Evolutionary conservation across 306 rosid species (phyloP).

Genomic region (Hippophae gyantsensis): DNA sequence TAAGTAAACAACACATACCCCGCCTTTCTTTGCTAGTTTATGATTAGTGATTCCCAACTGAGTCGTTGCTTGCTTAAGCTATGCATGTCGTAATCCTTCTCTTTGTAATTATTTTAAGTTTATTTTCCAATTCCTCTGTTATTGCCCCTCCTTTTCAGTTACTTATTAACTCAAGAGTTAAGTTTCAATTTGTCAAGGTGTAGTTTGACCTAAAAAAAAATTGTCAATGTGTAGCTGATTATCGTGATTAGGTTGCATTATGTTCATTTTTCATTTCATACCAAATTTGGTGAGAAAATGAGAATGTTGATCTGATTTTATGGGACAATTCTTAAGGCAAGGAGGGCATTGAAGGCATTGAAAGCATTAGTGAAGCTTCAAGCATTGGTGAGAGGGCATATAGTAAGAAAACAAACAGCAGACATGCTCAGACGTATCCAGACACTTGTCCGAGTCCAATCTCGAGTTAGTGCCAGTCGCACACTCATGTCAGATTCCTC

Average conservation of each 20-base stretch:
- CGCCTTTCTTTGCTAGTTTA: no score
- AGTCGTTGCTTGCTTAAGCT: no score
- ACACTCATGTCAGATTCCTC: constrained; percentile 35
- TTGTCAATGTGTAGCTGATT: no score
- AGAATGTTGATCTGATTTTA: neutral
- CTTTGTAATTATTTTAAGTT: neutral
- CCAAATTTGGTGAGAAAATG: neutral
- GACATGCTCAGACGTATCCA: constrained; percentile 94
- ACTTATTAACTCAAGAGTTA: no score
- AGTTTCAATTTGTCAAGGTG: no score
- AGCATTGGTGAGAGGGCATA: constrained; percentile 87
- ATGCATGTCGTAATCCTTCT: neutral
- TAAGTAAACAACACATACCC: no score
- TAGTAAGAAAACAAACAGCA: constrained; percentile 77
- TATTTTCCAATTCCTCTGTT: neutral
- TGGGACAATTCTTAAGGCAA: constrained; percentile 46
- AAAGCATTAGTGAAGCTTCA: constrained; percentile 89
- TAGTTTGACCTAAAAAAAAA: no score
- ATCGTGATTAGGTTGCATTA: no score
- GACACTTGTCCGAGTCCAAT: constrained; percentile 73
- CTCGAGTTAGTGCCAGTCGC: constrained; percentile 68
- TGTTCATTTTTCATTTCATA: neutral
- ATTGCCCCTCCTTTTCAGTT: neutral
- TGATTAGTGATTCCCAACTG: no score
- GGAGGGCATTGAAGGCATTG: constrained; percentile 86